phyloP scores from a whole-genome alignment of 208 protist species.

The Novymonas esmeraldas region DNA sequence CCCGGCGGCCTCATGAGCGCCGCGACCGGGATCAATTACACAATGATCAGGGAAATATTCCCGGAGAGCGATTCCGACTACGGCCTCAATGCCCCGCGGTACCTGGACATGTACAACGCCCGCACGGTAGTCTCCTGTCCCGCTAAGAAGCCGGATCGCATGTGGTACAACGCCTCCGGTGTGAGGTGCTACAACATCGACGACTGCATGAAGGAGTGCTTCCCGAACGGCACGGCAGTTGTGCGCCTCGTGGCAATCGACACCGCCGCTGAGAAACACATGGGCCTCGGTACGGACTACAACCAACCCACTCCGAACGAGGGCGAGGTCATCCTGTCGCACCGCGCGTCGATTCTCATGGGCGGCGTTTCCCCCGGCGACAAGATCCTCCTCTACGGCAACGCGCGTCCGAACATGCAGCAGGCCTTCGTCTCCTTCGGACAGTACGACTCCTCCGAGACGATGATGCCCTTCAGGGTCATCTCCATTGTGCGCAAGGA shows the following conservation, averaged over 20 bases:
- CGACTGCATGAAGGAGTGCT: constrained; percentile 20
- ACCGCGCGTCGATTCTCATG: constrained; percentile 20
- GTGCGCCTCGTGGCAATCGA: constrained; percentile 27
- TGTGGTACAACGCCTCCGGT: constrained; percentile 16
- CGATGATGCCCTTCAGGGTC: constrained; percentile 39
- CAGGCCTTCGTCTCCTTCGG: constrained; percentile 15
- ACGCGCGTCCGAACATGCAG: constrained; percentile 5
- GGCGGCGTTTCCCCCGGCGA: constrained; percentile 30
- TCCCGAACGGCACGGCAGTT: background rate
- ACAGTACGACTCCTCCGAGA: background rate
- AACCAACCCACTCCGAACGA: background rate
- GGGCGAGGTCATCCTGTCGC: constrained; percentile 26
- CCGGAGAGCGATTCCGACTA: constrained; percentile 15
- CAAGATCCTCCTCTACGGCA: constrained; percentile 34
- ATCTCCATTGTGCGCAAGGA: constrained; percentile 19
- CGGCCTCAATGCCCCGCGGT: constrained; percentile 37
- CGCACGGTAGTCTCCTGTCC: constrained; percentile 8
- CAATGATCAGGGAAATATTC: constrained; percentile 27
- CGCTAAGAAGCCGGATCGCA: constrained; percentile 7
- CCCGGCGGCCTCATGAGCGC: constrained; percentile 36
- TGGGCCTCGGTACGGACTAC: constrained; percentile 42
- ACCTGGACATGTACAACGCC: constrained; percentile 16
- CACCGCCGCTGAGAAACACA: constrained; percentile 31
- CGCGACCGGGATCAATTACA: constrained; percentile 61
- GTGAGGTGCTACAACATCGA: background rate